Conservation (phyloP, 2,329 filamentous ascomycete genomes). For the Ophiocordyceps robertsii region DNA sequence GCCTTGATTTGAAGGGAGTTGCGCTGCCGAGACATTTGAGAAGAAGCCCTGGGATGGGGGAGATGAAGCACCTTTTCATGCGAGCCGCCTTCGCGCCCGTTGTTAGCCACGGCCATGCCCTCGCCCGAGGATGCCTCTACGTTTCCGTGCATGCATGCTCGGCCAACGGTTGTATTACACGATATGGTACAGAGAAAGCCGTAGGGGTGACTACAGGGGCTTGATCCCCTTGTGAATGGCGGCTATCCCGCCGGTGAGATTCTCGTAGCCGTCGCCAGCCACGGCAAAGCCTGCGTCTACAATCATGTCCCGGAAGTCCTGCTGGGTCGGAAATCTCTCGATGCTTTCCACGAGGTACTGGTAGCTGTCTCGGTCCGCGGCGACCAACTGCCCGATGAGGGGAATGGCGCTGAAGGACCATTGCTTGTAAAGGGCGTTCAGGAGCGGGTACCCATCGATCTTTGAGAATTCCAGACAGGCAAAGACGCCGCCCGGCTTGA, state of each 20-base stretch:
- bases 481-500: conserved; percentile 91
- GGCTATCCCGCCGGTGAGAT: conserved; percentile 83
- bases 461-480: conserved; percentile 94
- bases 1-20: conserved; percentile 20
- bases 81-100: background rate
- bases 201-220: conserved; percentile 29
- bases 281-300: conserved; percentile 72
- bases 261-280: conserved; percentile 72
- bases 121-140: background rate
- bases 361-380: conserved; percentile 88
- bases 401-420: conserved; percentile 96
- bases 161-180: background rate
- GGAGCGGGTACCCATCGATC: conserved; percentile 57
- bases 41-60: background rate
- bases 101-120: background rate
- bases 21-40: conserved; percentile 3
- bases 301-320: conserved; percentile 75
- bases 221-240: conserved; percentile 97
- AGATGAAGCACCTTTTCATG: background rate
- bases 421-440: conserved; percentile 81
- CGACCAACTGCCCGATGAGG: conserved; percentile 87
- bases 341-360: conserved; percentile 99
- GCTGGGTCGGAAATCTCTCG: conserved; percentile 78
- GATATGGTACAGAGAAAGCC: background rate
- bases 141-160: background rate